phyloP scores from a whole-genome alignment of 257 asterid genomes.

The Jacaranda mimosifolia region DNA sequence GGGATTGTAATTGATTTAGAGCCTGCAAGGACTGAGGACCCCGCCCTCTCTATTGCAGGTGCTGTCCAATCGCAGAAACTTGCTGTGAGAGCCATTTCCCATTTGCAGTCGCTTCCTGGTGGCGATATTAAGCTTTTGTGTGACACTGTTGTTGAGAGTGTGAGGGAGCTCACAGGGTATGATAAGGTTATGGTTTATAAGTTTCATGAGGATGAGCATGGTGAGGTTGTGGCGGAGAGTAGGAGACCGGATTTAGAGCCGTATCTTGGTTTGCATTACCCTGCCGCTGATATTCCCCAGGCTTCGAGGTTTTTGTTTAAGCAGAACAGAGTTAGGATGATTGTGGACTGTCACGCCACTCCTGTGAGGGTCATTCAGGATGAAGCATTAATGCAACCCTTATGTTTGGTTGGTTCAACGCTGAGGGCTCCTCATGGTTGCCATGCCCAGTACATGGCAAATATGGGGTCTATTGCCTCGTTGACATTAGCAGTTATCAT shows the following conservation, averaged over 20 bases:
- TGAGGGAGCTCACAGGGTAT: slow-evolving; percentile 61
- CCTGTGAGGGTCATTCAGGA: slow-evolving; percentile 55
- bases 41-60: slow-evolving; percentile 64
- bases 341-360: slow-evolving; percentile 57
- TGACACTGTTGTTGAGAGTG: slow-evolving; percentile 62
- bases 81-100: slow-evolving; percentile 64
- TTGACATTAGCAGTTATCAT: slow-evolving; percentile 60
- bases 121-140: slow-evolving; percentile 62
- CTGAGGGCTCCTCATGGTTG: slow-evolving; percentile 70
- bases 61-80: slow-evolving; percentile 71
- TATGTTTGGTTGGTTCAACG: slow-evolving; percentile 66
- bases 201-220: slow-evolving; percentile 74
- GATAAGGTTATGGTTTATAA: slow-evolving; percentile 68
- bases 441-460: slow-evolving; percentile 65
- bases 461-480: slow-evolving; percentile 69
- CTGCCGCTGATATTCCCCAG: slow-evolving; percentile 67
- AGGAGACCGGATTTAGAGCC: slow-evolving; percentile 60
- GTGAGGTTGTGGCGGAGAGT: slow-evolving; percentile 70
- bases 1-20: slow-evolving; percentile 68
- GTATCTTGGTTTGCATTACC: slow-evolving; percentile 65
- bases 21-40: slow-evolving; percentile 70
- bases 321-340: slow-evolving; percentile 66
- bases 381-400: slow-evolving; percentile 55
- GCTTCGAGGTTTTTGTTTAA: slow-evolving; percentile 64
- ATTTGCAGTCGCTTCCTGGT: slow-evolving; percentile 64